Conservation (phyloP, 345 rosid species). For the Psidium friedrichsthalianum region DNA sequence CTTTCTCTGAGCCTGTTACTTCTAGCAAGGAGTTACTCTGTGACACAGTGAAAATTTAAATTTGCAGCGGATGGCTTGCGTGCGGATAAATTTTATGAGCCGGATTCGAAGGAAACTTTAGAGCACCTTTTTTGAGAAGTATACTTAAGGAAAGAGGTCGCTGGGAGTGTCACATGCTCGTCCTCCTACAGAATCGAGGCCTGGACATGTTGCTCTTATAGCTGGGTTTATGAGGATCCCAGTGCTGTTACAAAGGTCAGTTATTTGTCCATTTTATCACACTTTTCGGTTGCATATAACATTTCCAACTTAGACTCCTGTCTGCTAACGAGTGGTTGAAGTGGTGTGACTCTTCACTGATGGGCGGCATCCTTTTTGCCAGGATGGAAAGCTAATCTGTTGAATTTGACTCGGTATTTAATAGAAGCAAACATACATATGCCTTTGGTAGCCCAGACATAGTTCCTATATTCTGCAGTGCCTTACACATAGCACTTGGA, state of each 20-base stretch:
- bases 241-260: slow-evolving; percentile 88
- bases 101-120: slow-evolving; percentile 52
- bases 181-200: slow-evolving; percentile 96
- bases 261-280: background rate
- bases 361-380: slow-evolving; percentile 11
- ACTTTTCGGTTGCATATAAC: background rate
- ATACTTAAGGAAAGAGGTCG: slow-evolving; percentile 65
- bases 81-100: slow-evolving; percentile 94
- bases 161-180: slow-evolving; percentile 99
- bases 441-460: slow-evolving; percentile 94
- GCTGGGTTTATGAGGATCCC: slow-evolving; percentile 99
- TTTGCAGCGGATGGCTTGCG: slow-evolving; percentile 88
- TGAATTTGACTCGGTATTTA: slow-evolving; percentile 91
- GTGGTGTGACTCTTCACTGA: background rate
- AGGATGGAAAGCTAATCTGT: slow-evolving; percentile 99
- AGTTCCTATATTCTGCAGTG: slow-evolving; percentile 86
- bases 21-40: background rate
- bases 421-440: slow-evolving; percentile 71
- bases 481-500: slow-evolving; percentile 83
- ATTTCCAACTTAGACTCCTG: background rate
- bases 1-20: background rate
- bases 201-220: slow-evolving; percentile 89
- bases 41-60: background rate
- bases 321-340: background rate
- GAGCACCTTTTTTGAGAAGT: slow-evolving; percentile 89